Percentiles rank a stretch among this genome's conserved stretches.
Evolutionary conservation across 2,329 filamentous ascomycete species (phyloP).

Genomic region (Aspergillus sp.): DNA sequence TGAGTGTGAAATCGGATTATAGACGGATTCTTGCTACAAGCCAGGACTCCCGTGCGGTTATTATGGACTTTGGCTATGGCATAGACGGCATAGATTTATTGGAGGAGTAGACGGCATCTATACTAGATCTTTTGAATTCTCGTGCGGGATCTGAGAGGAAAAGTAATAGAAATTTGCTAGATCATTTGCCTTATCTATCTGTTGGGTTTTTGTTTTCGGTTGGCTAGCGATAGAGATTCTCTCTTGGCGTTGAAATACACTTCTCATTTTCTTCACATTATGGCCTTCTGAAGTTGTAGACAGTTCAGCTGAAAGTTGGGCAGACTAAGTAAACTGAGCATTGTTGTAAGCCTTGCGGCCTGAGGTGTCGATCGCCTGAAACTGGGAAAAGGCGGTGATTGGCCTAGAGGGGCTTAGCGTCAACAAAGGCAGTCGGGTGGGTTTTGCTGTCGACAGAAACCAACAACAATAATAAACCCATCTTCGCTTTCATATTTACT

Average conservation of each 20-base stretch:
- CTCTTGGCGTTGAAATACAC: neutral
- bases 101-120: conserved; percentile 33
- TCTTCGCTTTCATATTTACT: conserved; percentile 1
- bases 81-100: conserved; percentile 55
- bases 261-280: neutral
- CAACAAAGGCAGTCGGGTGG: conserved; percentile 9
- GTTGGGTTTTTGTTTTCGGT: conserved; percentile 6
- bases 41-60: conserved; percentile 86
- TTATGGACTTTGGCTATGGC: conserved; percentile 83
- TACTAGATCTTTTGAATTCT: conserved; percentile 7
- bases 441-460: conserved; percentile 27
- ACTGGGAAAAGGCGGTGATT: conserved; percentile 16
- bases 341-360: neutral
- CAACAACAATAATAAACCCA: conserved; percentile 17
- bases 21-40: conserved; percentile 90
- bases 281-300: too few species aligned
- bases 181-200: neutral
- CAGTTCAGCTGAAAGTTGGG: too few species aligned
- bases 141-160: conserved; percentile 7
- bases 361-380: conserved; percentile 8
- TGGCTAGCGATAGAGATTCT: conserved; percentile 21
- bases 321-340: too few species aligned
- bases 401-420: conserved; percentile 20
- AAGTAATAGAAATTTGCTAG: neutral
- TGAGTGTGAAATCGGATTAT: conserved; percentile 95